Evolutionary conservation across 306 rosid species (phyloP), one percentile per base, ranked within the genome.

Genomic region (barrel medic (Medicago truncatula)): DNA sequence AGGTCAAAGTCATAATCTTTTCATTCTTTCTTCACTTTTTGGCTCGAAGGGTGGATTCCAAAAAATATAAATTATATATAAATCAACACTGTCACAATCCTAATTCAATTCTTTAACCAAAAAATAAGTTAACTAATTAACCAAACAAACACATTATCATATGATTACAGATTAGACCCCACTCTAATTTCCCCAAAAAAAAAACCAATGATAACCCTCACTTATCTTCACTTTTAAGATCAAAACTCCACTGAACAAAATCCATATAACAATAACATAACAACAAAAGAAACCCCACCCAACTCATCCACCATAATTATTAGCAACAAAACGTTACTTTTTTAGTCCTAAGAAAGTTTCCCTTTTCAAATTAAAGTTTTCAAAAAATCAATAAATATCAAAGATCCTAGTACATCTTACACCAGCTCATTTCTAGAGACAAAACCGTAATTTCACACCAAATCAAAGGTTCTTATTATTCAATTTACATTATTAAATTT

Each of bases 221-320:
- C 36, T 63, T 68, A 72, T 58, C 47, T 28, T 70, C 20, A 18
- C 75, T 65, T 73, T 69, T 9, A 41, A 43, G 12, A 46, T 40
- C 38, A 83, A 57, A 72, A 52, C 8, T 61, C 75, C 87, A 76
- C 79, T 67, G 72, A 68, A 54, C 85, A 59, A 62, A 70, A 20
- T 16, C 41, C 52, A 47, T 53, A 25, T 58, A 54, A 8, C 14
- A 54, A 1, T 6, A 7, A 69, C 67, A 70, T 63, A 77, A 69
- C 43, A 58, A 25, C 63, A 57, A 34, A 34, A 34, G 0, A 1
- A 46, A 46, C 52, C 52, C 52, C 52, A 46, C 79, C 70, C 69
- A 56, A 81, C 86, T 71, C 80, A 79, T 16, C 58, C 31, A 53
- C 82, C 80, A 78, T 73, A 59, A 88, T 85, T 39, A 56, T 52